phyloP scores from a whole-genome alignment of 2,329 filamentous ascomycete species.

The Cladorrhinum sp. region DNA sequence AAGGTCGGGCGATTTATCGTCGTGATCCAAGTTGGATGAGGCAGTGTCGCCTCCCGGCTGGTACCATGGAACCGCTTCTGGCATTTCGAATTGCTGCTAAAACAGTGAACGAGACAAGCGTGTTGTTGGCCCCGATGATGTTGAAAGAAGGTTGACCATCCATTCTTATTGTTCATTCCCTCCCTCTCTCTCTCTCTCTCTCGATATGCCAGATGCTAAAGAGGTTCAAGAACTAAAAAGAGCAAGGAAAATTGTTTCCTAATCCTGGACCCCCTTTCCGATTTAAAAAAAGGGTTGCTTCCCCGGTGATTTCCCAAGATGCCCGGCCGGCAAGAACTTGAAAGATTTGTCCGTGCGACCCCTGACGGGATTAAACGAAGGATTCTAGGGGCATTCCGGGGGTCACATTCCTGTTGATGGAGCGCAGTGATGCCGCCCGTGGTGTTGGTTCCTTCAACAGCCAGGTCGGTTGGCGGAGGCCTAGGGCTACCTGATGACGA shows the following conservation, averaged over 20 bases:
- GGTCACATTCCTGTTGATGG: not conserved
- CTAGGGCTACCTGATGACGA: not conserved
- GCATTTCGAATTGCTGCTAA: too few relatives aligned
- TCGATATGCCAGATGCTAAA: too few relatives aligned
- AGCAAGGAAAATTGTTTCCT: constrained; percentile 8
- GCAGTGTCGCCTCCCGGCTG: not conserved
- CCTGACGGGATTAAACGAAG: not conserved
- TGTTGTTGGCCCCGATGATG: not conserved
- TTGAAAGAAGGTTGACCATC: not conserved
- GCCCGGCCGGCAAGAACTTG: not conserved
- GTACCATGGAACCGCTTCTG: not conserved
- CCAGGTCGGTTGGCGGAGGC: not conserved
- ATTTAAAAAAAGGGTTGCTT: not conserved
- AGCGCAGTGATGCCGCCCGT: not conserved
- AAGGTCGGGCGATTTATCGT: constrained; percentile 19
- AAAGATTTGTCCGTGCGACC: not conserved
- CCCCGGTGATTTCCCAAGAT: not conserved
- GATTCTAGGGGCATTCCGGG: not conserved
- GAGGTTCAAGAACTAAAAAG: constrained; percentile 3
- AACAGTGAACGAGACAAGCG: too few relatives aligned
- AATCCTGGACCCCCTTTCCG: not conserved
- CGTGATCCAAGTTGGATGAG: constrained; percentile 3
- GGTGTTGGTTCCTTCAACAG: not conserved
- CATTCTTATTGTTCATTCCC: not conserved
- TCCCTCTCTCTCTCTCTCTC: not conserved